Conservation (phyloP, 345 rosid species). For the Citrus maxima region DNA sequence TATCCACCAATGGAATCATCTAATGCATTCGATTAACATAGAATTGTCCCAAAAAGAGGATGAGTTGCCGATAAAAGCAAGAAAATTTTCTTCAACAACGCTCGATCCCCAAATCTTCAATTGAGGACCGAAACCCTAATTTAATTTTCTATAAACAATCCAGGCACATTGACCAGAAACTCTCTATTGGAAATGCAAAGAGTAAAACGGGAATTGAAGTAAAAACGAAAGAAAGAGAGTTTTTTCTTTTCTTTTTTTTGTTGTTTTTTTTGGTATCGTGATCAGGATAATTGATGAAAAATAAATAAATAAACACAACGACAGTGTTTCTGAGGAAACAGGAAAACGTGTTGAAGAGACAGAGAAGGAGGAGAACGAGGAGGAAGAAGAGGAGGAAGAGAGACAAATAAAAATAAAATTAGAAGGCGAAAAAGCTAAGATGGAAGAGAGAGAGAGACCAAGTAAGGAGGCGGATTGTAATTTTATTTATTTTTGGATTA, state of each 20-base stretch:
- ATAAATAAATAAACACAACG: not conserved
- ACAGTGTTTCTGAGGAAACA: slow-evolving; percentile 5
- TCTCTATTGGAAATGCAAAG: not conserved
- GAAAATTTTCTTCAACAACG: slow-evolving; percentile 15
- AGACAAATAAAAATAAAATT: not conserved
- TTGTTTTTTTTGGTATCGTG: too few relatives aligned
- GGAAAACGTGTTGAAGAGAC: slow-evolving; percentile 9
- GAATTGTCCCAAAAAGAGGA: not conserved
- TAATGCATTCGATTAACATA: slow-evolving; percentile 1
- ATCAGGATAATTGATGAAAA: not conserved
- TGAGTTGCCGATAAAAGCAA: not conserved
- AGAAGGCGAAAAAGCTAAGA: not conserved
- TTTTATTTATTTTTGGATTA: not conserved
- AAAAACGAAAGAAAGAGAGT: not conserved
- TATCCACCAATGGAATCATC: not conserved
- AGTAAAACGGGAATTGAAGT: not conserved
- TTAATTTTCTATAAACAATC: not conserved
- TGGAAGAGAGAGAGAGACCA: not conserved
- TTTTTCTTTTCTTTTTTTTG: too few relatives aligned
- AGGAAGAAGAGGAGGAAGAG: not conserved
- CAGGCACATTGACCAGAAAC: slow-evolving; percentile 32
- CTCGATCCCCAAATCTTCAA: slow-evolving; percentile 4
- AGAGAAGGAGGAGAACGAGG: not conserved
- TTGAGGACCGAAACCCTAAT: slow-evolving; percentile 23
- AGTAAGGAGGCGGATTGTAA: not conserved